These are phyloP conservation scores for Entomortierella chlamydospora DNA, from an alignment of 192 early-diverging fungal species.

Conservation along the genomic window DNA sequence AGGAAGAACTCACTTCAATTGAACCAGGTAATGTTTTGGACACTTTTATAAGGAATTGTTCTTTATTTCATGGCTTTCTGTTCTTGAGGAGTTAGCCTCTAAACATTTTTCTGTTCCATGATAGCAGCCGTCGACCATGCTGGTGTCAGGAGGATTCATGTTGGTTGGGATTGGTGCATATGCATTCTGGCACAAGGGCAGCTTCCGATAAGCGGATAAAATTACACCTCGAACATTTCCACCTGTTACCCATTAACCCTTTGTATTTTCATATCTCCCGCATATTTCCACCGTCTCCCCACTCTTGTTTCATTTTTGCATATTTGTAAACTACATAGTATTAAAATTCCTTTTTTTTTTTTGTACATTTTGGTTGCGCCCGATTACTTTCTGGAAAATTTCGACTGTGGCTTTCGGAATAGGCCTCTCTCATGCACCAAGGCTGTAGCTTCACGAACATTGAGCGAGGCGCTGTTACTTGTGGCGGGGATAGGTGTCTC, in stretches of 20 bases:
- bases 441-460: background rate
- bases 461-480: background rate
- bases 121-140: slow-evolving; percentile 18
- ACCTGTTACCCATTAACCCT: too few relatives aligned
- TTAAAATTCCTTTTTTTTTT: background rate
- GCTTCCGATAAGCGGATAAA: background rate
- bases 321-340: background rate
- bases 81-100: background rate
- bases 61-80: background rate
- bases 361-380: background rate
- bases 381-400: too few relatives aligned
- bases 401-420: background rate
- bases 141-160: slow-evolving; percentile 43
- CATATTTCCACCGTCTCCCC: background rate
- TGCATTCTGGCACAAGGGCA: slow-evolving; percentile 28
- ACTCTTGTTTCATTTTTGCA: background rate
- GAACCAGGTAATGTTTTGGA: slow-evolving; percentile 23
- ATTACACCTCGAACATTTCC: background rate
- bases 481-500: background rate
- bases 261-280: too few relatives aligned
- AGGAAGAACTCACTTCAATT: slow-evolving; percentile 15
- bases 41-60: background rate
- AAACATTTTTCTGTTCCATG: background rate
- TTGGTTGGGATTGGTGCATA: slow-evolving; percentile 43
- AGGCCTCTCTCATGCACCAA: background rate